phyloP scores from a whole-genome alignment of 345 rosid genomes.

The Arabidopsis suecica region DNA sequence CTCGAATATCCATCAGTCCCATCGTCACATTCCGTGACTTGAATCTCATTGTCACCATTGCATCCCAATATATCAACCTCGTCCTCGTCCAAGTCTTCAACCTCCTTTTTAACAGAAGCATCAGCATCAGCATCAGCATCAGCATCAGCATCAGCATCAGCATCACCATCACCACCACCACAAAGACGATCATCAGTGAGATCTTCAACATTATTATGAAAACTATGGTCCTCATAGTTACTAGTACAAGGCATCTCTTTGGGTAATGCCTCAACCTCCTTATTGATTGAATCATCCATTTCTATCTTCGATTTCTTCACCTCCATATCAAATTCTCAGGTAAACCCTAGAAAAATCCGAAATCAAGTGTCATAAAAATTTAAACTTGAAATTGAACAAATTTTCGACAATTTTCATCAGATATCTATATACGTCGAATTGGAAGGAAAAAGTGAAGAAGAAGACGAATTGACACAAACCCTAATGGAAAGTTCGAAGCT shows the following conservation, averaged over 20 bases:
- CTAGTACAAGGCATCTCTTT: slow-evolving; percentile 44
- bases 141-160: neutral
- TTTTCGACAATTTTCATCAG: neutral
- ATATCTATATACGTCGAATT: neutral
- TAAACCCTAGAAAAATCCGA: slow-evolving; percentile 24
- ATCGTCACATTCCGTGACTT: slow-evolving; percentile 49
- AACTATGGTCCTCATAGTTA: slow-evolving; percentile 52
- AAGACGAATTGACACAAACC: neutral
- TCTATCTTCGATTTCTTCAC: slow-evolving; percentile 38
- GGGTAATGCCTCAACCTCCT: slow-evolving; percentile 39
- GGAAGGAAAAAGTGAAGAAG: neutral
- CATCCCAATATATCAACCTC: slow-evolving; percentile 60
- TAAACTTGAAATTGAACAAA: neutral
- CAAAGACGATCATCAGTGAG: slow-evolving; percentile 28
- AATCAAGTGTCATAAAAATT: neutral
- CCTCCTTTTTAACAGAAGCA: neutral
- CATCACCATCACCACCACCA: slow-evolving; percentile 22
- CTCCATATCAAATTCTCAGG: slow-evolving; percentile 41
- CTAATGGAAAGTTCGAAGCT: slow-evolving; percentile 3
- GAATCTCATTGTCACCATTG: slow-evolving; percentile 19
- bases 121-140: slow-evolving; percentile 18
- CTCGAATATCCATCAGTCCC: slow-evolving; percentile 69
- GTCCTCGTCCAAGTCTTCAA: slow-evolving; percentile 18
- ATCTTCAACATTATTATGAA: slow-evolving; percentile 38
- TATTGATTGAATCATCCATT: slow-evolving; percentile 36